phyloP scores from a whole-genome alignment of 306 rosid genomes.

The Castanea mollissima region DNA sequence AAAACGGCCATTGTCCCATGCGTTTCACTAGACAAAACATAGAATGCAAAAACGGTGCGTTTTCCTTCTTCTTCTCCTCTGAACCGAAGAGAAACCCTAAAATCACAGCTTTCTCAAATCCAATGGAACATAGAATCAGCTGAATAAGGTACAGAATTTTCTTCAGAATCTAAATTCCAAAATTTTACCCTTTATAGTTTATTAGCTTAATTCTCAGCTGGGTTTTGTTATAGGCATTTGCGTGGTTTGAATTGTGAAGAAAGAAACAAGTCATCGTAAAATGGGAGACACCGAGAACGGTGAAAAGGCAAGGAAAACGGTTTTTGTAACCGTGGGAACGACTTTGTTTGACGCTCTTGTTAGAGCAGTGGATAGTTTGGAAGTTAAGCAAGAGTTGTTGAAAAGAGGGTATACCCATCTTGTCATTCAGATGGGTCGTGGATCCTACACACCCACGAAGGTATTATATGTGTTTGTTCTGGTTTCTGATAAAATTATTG shows the following conservation, averaged over 20 bases:
- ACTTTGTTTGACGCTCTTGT: slow-evolving; percentile 81
- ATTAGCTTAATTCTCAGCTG: neutral
- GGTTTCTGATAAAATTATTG: neutral
- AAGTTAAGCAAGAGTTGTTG: slow-evolving; percentile 46
- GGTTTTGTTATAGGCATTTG: neutral
- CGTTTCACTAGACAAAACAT: no score
- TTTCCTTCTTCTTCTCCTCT: neutral
- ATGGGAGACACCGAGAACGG: slow-evolving; percentile 39
- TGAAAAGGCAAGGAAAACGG: slow-evolving; percentile 34
- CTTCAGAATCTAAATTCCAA: neutral
- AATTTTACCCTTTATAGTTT: no score
- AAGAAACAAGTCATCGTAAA: neutral
- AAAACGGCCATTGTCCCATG: neutral
- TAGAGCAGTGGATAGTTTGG: slow-evolving; percentile 45
- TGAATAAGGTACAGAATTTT: neutral
- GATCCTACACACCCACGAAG: slow-evolving; percentile 68
- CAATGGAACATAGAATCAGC: neutral
- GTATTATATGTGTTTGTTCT: slow-evolving; percentile 27
- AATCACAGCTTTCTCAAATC: neutral
- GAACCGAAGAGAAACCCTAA: neutral
- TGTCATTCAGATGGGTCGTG: slow-evolving; percentile 80
- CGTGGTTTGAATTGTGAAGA: neutral
- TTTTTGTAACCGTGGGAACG: slow-evolving; percentile 84
- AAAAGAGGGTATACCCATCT: slow-evolving; percentile 72
- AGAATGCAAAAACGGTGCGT: neutral